Conservation (phyloP, 148 eudicot species). For the Beta vulgaris region DNA sequence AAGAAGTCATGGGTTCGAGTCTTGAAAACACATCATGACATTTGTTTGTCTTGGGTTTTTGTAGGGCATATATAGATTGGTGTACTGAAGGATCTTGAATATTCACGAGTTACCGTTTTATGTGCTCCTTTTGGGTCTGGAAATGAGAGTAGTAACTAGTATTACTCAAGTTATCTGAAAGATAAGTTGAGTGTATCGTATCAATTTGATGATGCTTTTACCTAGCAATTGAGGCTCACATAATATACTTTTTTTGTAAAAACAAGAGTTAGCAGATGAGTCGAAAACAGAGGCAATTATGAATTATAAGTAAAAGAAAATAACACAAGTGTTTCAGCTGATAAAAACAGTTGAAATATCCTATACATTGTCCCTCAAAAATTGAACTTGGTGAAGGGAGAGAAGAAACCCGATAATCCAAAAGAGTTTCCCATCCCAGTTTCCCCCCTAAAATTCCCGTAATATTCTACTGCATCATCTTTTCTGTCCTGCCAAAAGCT, state of each 20-base stretch:
- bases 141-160: too few species aligned
- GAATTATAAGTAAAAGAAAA: background rate
- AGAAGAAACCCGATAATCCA: constrained; percentile 2
- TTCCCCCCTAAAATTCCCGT: constrained; percentile 2
- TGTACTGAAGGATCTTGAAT: too few species aligned
- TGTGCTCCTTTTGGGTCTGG: too few species aligned
- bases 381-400: constrained; percentile 16
- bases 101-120: too few species aligned
- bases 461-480: constrained; percentile 20
- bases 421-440: constrained; percentile 6
- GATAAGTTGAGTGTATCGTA: too few species aligned
- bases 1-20: too few species aligned
- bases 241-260: background rate
- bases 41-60: too few species aligned
- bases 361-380: constrained; percentile 33
- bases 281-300: constrained; percentile 16
- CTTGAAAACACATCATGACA: too few species aligned
- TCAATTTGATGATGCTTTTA: too few species aligned
- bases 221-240: background rate
- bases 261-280: background rate
- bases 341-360: constrained; percentile 22
- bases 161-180: too few species aligned
- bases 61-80: too few species aligned
- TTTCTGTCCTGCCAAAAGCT: constrained; percentile 8
- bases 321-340: constrained; percentile 4